These are phyloP conservation scores for Phytopythium vexans DNA, from an alignment of 352 stramenopile species.

Conservation along the genomic window DNA sequence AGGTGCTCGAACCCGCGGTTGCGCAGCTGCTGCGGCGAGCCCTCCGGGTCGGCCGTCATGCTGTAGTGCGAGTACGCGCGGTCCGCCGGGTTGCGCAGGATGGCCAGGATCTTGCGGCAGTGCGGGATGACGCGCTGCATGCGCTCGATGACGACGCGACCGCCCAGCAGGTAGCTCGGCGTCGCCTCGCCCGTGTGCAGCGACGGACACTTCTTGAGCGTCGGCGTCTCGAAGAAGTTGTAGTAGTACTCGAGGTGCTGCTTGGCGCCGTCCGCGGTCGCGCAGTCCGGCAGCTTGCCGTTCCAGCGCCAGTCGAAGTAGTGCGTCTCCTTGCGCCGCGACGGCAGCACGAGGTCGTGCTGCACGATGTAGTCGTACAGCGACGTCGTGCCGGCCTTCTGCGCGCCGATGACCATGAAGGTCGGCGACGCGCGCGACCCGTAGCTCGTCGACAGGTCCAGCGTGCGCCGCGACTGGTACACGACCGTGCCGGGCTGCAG, in stretches of 20 bases:
- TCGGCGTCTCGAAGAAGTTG: conserved; percentile 82
- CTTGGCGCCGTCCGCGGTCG: conserved; percentile 47
- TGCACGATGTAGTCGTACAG: conserved; percentile 98
- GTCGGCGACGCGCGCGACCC: conserved; percentile 79
- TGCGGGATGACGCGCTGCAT: conserved; percentile 77
- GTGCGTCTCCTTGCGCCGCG: conserved; percentile 95
- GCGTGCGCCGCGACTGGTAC: conserved; percentile 94
- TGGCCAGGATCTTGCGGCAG: conserved; percentile 81
- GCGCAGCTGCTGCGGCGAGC: conserved; percentile 69
- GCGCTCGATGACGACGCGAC: conserved; percentile 62
- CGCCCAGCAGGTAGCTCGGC: conserved; percentile 89
- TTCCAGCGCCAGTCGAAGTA: conserved; percentile 99
- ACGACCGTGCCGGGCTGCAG: conserved; percentile 90
- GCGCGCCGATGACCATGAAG: conserved; percentile 95
- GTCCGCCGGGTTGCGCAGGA: conserved; percentile 80
- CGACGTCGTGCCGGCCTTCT: conserved; percentile 96
- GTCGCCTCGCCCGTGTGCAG: conserved; percentile 93
- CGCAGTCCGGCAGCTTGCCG: conserved; percentile 44
- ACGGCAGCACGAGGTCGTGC: conserved; percentile 92
- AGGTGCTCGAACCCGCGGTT: conserved; percentile 79
- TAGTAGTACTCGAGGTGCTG: conserved; percentile 73
- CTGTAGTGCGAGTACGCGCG: conserved; percentile 89
- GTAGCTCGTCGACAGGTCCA: conserved; percentile 89
- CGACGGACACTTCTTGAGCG: conserved; percentile 85
- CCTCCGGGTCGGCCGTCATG: conserved; percentile 79